Percentiles rank a stretch among this genome's conserved stretches.
Evolutionary conservation across 257 asterid species (phyloP).

Genomic region (Nicotiana otophora): DNA sequence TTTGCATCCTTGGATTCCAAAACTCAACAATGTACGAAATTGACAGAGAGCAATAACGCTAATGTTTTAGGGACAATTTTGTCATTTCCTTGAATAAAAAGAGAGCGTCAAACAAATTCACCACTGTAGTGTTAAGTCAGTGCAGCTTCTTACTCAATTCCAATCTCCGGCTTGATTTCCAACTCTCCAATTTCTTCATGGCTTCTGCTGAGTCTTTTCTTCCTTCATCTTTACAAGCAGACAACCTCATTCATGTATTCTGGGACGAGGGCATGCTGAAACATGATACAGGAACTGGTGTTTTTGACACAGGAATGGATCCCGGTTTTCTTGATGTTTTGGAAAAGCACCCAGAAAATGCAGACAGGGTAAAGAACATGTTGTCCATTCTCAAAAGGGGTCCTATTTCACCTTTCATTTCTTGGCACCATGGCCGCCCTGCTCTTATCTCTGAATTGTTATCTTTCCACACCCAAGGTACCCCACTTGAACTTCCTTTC

Average conservation of each 20-base stretch:
- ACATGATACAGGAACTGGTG: constrained; percentile 74
- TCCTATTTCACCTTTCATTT: constrained; percentile 65
- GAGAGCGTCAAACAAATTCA: no score
- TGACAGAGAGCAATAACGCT: no score
- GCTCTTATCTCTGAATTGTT: constrained; percentile 58
- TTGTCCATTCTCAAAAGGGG: constrained; percentile 75
- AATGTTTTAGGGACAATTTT: no score
- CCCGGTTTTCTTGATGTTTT: constrained; percentile 92
- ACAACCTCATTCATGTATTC: constrained; percentile 51
- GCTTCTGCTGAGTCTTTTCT: neutral
- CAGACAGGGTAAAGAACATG: constrained; percentile 78
- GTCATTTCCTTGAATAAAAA: no score
- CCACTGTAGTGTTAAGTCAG: neutral
- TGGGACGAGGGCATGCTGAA: constrained; percentile 82
- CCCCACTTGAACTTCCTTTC: neutral
- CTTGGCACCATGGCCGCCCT: constrained; percentile 70
- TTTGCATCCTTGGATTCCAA: no score
- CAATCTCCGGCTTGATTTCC: no score
- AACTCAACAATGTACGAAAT: no score
- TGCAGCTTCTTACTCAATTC: neutral
- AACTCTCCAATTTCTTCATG: neutral
- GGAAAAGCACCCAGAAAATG: constrained; percentile 88
- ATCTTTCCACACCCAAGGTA: constrained; percentile 73
- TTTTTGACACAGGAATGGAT: constrained; percentile 70
- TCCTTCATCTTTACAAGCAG: neutral